Conservation (phyloP, 1,284 basidiomycete species). For the Puccinia coronata region DNA sequence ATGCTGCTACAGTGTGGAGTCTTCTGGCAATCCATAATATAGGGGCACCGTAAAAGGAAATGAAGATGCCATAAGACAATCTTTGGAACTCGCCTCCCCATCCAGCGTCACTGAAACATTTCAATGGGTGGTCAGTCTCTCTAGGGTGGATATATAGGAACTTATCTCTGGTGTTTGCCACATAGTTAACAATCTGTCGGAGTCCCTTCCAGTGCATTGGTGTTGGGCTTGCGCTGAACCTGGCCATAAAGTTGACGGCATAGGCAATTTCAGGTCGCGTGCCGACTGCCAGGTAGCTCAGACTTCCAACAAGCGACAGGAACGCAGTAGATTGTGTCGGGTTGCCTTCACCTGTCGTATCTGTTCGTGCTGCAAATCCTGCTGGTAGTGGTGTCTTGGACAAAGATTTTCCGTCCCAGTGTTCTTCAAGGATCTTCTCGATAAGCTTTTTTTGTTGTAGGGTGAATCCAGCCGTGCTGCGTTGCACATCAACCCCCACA, state of each 20-base stretch:
- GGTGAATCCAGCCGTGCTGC: background rate
- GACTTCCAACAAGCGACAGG: background rate
- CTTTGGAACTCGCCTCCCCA: too few relatives aligned
- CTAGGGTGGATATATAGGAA: too few relatives aligned
- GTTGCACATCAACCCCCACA: too few relatives aligned
- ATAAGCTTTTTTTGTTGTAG: background rate
- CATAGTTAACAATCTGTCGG: background rate
- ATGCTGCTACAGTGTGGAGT: background rate
- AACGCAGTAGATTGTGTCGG: background rate
- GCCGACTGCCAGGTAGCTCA: background rate
- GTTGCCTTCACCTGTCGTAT: background rate
- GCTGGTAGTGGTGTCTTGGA: background rate
- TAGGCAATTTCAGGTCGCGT: background rate
- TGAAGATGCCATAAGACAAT: slow-evolving; percentile 11
- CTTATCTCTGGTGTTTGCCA: too few relatives aligned
- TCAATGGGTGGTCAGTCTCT: background rate
- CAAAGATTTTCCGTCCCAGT: background rate
- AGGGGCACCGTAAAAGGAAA: background rate
- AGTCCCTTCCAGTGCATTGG: background rate
- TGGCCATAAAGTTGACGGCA: background rate
- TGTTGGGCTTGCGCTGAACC: background rate
- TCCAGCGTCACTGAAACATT: slow-evolving; percentile 3
- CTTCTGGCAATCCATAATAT: background rate
- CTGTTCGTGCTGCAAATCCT: background rate
- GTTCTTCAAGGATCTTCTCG: background rate